Evolutionary conservation across 495 filamentous ascomycete species (phyloP).

Genomic region (Trypethelium eluteriae): DNA sequence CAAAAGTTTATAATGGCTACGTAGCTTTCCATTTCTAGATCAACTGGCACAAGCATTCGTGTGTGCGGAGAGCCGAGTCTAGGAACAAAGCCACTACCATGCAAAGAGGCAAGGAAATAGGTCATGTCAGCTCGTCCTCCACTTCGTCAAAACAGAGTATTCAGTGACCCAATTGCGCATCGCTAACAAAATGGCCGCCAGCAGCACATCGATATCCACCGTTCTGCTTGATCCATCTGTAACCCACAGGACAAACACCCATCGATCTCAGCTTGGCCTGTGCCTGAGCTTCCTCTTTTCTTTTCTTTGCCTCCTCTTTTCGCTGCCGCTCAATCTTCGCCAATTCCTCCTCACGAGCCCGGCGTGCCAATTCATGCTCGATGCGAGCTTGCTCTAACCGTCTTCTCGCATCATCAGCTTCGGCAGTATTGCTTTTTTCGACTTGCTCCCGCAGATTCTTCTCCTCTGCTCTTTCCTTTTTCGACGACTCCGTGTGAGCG

Average conservation of each 20-base stretch:
- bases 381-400: slow-evolving; percentile 17
- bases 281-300: slow-evolving; percentile 24
- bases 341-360: slow-evolving; percentile 36
- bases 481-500: not conserved
- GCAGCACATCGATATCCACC: slow-evolving; percentile 46
- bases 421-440: slow-evolving; percentile 8
- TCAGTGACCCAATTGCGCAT: slow-evolving; percentile 18
- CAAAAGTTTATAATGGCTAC: too few relatives aligned
- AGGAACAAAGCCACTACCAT: too few relatives aligned
- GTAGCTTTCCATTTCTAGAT: too few relatives aligned
- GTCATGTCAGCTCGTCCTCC: too few relatives aligned
- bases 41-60: too few relatives aligned
- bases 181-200: slow-evolving; percentile 42
- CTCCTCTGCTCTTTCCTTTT: slow-evolving; percentile 12
- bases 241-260: slow-evolving; percentile 34
- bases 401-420: slow-evolving; percentile 17
- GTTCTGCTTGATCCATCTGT: slow-evolving; percentile 34
- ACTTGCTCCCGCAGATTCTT: slow-evolving; percentile 15
- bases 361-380: slow-evolving; percentile 21
- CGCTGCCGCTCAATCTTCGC: slow-evolving; percentile 31
- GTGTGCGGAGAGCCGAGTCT: too few relatives aligned
- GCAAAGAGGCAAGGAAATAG: too few relatives aligned
- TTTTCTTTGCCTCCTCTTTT: slow-evolving; percentile 29
- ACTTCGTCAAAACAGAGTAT: too few relatives aligned
- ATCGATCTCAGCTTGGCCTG: slow-evolving; percentile 32